Conservation (phyloP, 257 asterid genomes). For the Schizonepeta tenuifolia region DNA sequence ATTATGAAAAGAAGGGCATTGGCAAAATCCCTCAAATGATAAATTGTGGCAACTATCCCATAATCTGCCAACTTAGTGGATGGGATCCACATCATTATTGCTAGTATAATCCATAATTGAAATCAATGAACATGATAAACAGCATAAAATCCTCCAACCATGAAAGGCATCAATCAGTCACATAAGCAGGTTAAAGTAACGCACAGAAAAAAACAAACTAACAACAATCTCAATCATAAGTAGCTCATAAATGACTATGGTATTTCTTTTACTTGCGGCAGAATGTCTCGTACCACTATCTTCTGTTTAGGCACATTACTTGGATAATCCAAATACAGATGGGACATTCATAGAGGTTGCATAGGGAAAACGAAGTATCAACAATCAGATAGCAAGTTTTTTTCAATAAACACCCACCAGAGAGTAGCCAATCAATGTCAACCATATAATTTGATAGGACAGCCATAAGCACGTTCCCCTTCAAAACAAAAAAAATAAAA, state of each 20-base stretch:
- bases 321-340: neutral
- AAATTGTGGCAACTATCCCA: neutral
- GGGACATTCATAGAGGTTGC: neutral
- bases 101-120: neutral
- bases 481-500: slow-evolving; percentile 34
- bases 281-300: slow-evolving; percentile 11
- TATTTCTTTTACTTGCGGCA: neutral
- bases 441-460: slow-evolving; percentile 95
- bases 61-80: neutral
- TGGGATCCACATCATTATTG: slow-evolving; percentile 5
- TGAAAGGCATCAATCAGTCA: slow-evolving; percentile 3
- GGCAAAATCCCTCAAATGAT: neutral
- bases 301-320: neutral
- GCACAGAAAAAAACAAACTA: neutral
- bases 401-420: slow-evolving; percentile 61
- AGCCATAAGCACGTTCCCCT: slow-evolving; percentile 84
- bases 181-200: neutral
- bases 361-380: slow-evolving; percentile 18
- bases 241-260: slow-evolving; percentile 29
- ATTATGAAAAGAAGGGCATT: slow-evolving; percentile 2
- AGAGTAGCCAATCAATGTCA: slow-evolving; percentile 93
- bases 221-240: slow-evolving; percentile 19
- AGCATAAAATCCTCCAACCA: neutral
- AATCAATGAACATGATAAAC: slow-evolving; percentile 7
- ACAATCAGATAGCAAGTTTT: neutral